These are phyloP conservation scores for Tuber borchii DNA, from an alignment of 495 filamentous ascomycete genomes.

Conservation along the genomic window DNA sequence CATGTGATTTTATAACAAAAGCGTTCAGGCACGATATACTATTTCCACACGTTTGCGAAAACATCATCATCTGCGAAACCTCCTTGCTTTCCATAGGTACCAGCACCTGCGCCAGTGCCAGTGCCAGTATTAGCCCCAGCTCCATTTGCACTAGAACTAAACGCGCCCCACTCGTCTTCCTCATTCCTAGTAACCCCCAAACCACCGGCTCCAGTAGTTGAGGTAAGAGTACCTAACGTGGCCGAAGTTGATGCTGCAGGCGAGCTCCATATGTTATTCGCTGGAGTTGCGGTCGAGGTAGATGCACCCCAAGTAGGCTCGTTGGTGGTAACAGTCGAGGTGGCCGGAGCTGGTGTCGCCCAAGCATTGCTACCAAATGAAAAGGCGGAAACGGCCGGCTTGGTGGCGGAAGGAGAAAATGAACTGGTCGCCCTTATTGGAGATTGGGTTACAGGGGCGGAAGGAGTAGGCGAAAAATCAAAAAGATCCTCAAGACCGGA, in stretches of 20 bases:
- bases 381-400: constrained; percentile 47
- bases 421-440: constrained; percentile 46
- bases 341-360: constrained; percentile 47
- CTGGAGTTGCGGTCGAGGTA: constrained; percentile 15
- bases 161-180: constrained; percentile 42
- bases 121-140: constrained; percentile 9
- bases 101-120: constrained; percentile 12
- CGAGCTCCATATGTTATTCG: constrained; percentile 48
- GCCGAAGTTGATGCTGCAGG: constrained; percentile 15
- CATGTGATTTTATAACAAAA: neutral
- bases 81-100: constrained; percentile 13
- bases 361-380: constrained; percentile 52
- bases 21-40: neutral
- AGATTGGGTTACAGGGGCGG: constrained; percentile 47
- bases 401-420: constrained; percentile 62
- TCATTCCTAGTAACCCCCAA: constrained; percentile 9
- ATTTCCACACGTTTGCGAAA: constrained; percentile 43
- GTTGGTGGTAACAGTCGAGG: constrained; percentile 40
- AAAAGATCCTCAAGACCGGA: constrained; percentile 67
- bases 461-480: constrained; percentile 61
- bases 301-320: constrained; percentile 37
- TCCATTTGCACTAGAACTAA: constrained; percentile 31
- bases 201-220: neutral
- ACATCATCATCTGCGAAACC: constrained; percentile 32
- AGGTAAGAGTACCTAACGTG: neutral